Evolutionary conservation across 2,329 filamentous ascomycete genomes (phyloP), one percentile per base, ranked within the genome.

Genomic region (Xylariales sp.): DNA sequence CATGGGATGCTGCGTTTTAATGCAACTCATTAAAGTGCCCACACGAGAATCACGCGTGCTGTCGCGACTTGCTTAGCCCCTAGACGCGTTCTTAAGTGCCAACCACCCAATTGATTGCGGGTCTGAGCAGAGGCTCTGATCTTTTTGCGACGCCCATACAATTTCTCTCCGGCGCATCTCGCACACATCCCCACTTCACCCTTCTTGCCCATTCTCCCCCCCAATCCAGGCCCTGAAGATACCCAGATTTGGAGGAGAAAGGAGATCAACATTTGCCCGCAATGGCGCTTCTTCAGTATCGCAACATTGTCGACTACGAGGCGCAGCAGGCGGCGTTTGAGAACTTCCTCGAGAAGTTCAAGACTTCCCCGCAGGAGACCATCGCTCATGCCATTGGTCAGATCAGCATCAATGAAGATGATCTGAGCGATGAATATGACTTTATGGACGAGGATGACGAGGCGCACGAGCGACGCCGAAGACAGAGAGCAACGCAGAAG

Each of bases 251-350:
- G n/a, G 10, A 16, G 14, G 21, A 39, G 32, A 38, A 13, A 35
- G 32, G 16, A 36, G 30, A 31, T 32, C 25, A 29, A 40, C 20
- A 34, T 19, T 33, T 16, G 38, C 47, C 41, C 48, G 66, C 47
- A 50, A 96, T 96, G 91, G 85, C 89, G 74, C 85, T 96, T 57
- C 78, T 89, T 56, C 83, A 85, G 49, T 85, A 84, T 63, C 82
- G 77, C 58, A 74, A 82, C 51, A 79, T 85, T 36, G 88, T 95
- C 54, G 83, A 95, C 62, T 98, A 98, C 68, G 78, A 82, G 55
- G 81, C 82, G 55, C 93, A 98, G 64, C 81, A 93, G 66, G 86
- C 64, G 52, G 84, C 85, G 35, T 93, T 98, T 62, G 83, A 95
- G 65, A 81, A 85, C 55, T 98, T 98, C 60, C 72, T 98, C 46